phyloP scores from a whole-genome alignment of 768 basidiomycete species.

The Hericium alpestre region DNA sequence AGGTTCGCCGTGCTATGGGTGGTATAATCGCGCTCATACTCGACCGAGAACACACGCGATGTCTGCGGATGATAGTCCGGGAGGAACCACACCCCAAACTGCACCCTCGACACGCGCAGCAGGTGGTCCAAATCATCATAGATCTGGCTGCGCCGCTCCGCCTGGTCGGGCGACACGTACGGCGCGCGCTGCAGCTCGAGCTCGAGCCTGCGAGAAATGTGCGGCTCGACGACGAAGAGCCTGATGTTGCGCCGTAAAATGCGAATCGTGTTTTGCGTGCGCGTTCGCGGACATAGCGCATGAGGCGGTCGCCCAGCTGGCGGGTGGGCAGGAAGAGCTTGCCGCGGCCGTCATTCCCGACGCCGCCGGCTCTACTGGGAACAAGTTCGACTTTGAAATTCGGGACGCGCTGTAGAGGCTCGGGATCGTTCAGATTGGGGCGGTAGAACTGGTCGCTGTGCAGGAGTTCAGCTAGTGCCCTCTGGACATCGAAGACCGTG shows the following conservation, averaged over 20 bases:
- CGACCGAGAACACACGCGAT: slow-evolving; percentile 44
- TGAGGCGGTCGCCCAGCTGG: slow-evolving; percentile 34
- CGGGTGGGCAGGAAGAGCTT: slow-evolving; percentile 20
- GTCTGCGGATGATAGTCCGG: slow-evolving; percentile 11
- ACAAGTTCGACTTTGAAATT: slow-evolving; percentile 59
- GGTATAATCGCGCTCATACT: slow-evolving; percentile 49
- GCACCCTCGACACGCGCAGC: slow-evolving; percentile 50
- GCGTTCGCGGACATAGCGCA: slow-evolving; percentile 28
- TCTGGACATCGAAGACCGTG: slow-evolving; percentile 46
- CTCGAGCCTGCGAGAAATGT: slow-evolving; percentile 1
- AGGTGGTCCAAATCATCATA: slow-evolving; percentile 32
- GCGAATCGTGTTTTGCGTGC: slow-evolving; percentile 15
- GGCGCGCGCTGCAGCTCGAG: slow-evolving; percentile 22
- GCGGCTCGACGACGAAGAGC: slow-evolving; percentile 1
- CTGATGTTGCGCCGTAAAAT: slow-evolving; percentile 8
- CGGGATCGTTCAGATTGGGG: slow-evolving; percentile 18
- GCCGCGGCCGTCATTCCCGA: slow-evolving; percentile 44
- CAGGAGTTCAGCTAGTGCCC: slow-evolving; percentile 42
- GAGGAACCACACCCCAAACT: slow-evolving; percentile 55
- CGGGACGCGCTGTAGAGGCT: slow-evolving; percentile 21
- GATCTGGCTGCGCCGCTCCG: slow-evolving; percentile 23
- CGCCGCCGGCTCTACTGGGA: slow-evolving; percentile 34
- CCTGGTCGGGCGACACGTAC: slow-evolving; percentile 21
- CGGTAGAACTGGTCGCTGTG: slow-evolving; percentile 43
- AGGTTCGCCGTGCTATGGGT: slow-evolving; percentile 40